A percentile compares a stretch with the other conserved stretches of the same genome.
These are phyloP conservation scores for Betula pendula DNA, from an alignment of 306 rosid genomes.

Conservation along the genomic window DNA sequence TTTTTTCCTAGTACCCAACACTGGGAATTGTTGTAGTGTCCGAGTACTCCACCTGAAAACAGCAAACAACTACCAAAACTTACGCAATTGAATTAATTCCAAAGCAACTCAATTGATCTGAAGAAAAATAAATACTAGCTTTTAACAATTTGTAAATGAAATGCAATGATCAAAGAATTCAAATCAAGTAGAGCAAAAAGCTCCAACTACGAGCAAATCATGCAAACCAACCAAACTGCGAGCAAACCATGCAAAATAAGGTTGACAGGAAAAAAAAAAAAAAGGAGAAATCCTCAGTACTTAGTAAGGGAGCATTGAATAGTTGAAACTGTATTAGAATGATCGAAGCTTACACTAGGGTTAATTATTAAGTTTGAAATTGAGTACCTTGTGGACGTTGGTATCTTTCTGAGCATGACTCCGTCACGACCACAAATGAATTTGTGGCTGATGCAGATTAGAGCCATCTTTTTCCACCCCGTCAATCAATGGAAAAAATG, in stretches of 20 bases:
- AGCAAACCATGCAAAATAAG: not conserved
- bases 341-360: not conserved
- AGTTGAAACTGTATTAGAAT: not conserved
- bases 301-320: not conserved
- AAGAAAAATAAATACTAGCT: not conserved
- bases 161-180: not conserved
- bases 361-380: too few relatives aligned
- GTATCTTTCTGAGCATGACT: too few relatives aligned
- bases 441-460: too few relatives aligned
- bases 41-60: constrained; percentile 26
- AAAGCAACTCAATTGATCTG: not conserved
- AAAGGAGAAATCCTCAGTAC: constrained; percentile 9
- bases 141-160: not conserved
- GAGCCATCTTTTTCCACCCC: too few relatives aligned
- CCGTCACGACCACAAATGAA: too few relatives aligned
- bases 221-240: not conserved
- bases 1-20: not conserved
- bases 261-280: not conserved
- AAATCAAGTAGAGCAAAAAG: not conserved
- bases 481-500: too few relatives aligned
- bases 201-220: not conserved
- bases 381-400: too few relatives aligned
- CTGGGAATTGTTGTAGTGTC: not conserved
- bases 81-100: constrained; percentile 10
- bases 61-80: not conserved